Evolutionary conservation across 1,139 yeast genomes (phyloP).

Genomic region (Tardiomyces depauwii): DNA sequence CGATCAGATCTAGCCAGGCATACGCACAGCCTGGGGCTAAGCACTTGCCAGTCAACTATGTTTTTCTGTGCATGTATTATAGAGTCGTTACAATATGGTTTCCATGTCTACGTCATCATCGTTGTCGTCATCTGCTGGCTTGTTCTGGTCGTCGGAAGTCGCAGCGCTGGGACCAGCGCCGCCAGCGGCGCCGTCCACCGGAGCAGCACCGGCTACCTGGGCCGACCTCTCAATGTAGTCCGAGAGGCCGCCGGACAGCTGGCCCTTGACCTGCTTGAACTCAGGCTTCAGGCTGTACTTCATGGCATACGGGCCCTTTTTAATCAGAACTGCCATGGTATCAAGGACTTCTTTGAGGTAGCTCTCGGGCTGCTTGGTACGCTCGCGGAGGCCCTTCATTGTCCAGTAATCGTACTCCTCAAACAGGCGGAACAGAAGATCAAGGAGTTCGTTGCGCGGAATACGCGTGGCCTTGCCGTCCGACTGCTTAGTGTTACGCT

Average conservation of each 20-base stretch:
- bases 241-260: conserved; percentile 2
- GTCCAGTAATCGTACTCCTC: conserved; percentile 98
- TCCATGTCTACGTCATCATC: conserved; percentile 18
- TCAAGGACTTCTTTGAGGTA: conserved; percentile 87
- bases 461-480: conserved; percentile 90
- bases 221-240: background rate
- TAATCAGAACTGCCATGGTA: conserved; percentile 76
- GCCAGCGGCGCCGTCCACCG: conserved; percentile 8
- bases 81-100: conserved; percentile 1
- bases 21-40: no score
- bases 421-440: conserved; percentile 73
- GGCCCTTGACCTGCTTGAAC: conserved; percentile 38
- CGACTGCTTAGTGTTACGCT: conserved; percentile 23
- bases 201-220: conserved; percentile 3
- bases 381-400: conserved; percentile 83
- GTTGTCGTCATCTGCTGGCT: conserved; percentile 19
- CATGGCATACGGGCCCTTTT: conserved; percentile 92
- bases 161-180: conserved; percentile 10
- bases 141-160: conserved; percentile 9
- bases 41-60: no score
- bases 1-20: no score
- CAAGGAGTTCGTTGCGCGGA: conserved; percentile 88
- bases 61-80: background rate
- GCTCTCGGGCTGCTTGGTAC: conserved; percentile 93
- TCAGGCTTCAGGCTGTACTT: conserved; percentile 87